phyloP scores from a whole-genome alignment of 192 early-diverging fungal species.

The Linnemannia zychae region DNA sequence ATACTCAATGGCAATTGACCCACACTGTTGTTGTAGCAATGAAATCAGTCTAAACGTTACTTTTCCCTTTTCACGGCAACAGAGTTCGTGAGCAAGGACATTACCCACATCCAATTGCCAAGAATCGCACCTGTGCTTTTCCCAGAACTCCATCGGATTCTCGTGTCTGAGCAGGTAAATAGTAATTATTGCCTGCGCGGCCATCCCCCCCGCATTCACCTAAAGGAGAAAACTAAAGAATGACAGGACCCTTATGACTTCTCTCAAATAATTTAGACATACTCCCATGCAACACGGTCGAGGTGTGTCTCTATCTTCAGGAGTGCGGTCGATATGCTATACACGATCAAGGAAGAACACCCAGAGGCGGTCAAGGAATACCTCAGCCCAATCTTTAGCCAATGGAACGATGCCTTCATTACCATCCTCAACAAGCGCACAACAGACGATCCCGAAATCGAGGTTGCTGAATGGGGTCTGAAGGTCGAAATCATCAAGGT shows the following conservation, averaged over 20 bases:
- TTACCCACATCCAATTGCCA: conserved; percentile 88
- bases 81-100: conserved; percentile 87
- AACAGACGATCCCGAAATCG: conserved; percentile 51
- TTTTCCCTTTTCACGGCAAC: conserved; percentile 7
- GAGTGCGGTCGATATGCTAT: conserved; percentile 86
- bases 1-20: not conserved
- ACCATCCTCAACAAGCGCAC: conserved; percentile 68
- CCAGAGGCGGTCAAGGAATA: conserved; percentile 75
- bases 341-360: conserved; percentile 80
- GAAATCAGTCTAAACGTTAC: not conserved
- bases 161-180: conserved; percentile 63
- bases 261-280: conserved; percentile 54
- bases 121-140: conserved; percentile 81
- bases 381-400: conserved; percentile 78
- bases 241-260: not conserved
- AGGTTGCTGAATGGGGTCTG: conserved; percentile 68
- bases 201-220: not conserved
- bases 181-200: not conserved
- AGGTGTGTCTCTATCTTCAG: conserved; percentile 85
- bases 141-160: conserved; percentile 84
- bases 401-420: conserved; percentile 82
- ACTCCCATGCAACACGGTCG: conserved; percentile 73
- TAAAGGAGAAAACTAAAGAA: not conserved
- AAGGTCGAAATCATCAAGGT: conserved; percentile 80
- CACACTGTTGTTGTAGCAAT: not conserved